Evolutionary conservation across 169 alveolate species (phyloP).

Genomic region (Eimeria acervulina): DNA sequence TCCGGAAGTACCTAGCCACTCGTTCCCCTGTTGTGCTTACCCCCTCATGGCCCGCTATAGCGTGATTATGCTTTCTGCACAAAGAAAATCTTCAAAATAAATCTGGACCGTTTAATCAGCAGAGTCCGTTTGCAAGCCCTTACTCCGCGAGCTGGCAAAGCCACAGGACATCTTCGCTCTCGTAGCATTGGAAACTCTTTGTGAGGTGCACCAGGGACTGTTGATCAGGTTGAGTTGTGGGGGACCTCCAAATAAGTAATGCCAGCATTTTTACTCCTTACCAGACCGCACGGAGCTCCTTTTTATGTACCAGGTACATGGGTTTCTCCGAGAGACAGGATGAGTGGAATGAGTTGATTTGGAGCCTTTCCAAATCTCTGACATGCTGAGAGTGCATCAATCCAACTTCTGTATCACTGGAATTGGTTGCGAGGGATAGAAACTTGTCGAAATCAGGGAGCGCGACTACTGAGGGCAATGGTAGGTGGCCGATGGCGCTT

Average conservation of each 20-base stretch:
- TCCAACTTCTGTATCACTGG: no score
- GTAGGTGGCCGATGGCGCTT: no score
- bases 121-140: background rate
- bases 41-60: background rate
- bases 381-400: no score
- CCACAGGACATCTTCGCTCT: background rate
- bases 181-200: background rate
- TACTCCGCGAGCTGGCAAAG: background rate
- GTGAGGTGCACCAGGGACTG: background rate
- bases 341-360: no score
- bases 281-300: background rate
- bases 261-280: background rate
- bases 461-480: no score
- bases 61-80: background rate
- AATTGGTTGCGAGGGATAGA: no score
- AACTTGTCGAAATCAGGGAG: no score
- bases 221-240: background rate
- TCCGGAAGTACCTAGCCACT: background rate
- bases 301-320: background rate
- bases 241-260: background rate
- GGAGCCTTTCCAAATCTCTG: no score
- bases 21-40: background rate
- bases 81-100: background rate
- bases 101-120: background rate
- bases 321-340: no score